Conservation (phyloP, 768 basidiomycete genomes). For the Lactarius deliciosus region DNA sequence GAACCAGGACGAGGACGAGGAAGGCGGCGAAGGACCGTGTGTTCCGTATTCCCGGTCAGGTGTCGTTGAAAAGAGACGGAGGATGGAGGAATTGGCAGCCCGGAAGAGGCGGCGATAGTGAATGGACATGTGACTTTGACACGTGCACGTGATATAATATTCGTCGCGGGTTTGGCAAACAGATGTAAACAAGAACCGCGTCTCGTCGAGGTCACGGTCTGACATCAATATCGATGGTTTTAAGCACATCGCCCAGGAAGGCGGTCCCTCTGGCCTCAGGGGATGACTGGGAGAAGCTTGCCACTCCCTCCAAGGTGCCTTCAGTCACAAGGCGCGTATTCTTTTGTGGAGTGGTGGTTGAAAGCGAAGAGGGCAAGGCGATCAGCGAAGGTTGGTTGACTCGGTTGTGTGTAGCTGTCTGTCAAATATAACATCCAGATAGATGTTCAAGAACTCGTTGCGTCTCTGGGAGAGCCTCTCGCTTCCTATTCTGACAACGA, state of each 20-base stretch:
- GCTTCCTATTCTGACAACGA: constrained; percentile 48
- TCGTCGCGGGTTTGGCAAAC: constrained; percentile 20
- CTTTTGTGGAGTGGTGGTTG: constrained; percentile 87
- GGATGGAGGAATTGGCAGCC: constrained; percentile 14
- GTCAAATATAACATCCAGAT: neutral
- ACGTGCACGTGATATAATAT: constrained; percentile 24
- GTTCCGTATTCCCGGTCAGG: constrained; percentile 15
- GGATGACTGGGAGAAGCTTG: constrained; percentile 51
- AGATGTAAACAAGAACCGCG: constrained; percentile 21
- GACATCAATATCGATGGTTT: constrained; percentile 47
- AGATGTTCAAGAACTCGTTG: constrained; percentile 45
- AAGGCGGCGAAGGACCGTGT: neutral
- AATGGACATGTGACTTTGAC: constrained; percentile 22
- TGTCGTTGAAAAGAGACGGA: constrained; percentile 16
- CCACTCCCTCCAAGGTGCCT: constrained; percentile 39
- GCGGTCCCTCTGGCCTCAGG: constrained; percentile 69
- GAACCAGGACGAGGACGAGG: neutral
- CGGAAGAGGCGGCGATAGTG: constrained; percentile 7
- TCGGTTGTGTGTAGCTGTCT: neutral
- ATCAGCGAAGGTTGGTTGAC: constrained; percentile 59
- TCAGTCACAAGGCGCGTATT: constrained; percentile 76
- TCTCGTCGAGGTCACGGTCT: neutral
- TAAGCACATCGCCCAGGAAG: constrained; percentile 71
- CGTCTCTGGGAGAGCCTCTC: constrained; percentile 72
- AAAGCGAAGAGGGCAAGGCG: constrained; percentile 69